These are phyloP conservation scores for Stephania japonica DNA, from an alignment of 164 flowering plant species.

Conservation along the genomic window DNA sequence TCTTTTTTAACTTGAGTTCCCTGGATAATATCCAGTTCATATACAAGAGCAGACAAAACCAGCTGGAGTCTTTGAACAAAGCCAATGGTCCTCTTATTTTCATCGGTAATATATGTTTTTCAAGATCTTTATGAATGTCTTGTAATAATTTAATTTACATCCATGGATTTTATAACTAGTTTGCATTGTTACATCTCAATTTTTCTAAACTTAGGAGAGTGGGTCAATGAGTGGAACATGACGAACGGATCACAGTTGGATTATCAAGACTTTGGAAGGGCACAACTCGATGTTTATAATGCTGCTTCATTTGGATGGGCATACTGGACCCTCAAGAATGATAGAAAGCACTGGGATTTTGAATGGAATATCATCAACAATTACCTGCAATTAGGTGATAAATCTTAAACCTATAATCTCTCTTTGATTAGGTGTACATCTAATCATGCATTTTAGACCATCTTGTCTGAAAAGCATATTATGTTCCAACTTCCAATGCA, in stretches of 20 bases:
- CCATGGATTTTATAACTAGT: background rate
- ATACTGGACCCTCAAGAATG: constrained; percentile 86
- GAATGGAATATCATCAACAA: constrained; percentile 74
- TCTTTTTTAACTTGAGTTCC: constrained; percentile 51
- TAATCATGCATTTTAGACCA: background rate
- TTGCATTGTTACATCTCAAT: background rate
- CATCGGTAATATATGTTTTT: constrained; percentile 43
- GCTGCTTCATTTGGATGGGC: constrained; percentile 89
- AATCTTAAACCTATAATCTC: background rate
- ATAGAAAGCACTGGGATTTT: constrained; percentile 77
- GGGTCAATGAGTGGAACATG: constrained; percentile 86
- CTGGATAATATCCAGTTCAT: constrained; percentile 56
- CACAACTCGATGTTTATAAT: constrained; percentile 67
- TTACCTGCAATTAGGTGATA: constrained; percentile 55
- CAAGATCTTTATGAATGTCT: too few relatives aligned
- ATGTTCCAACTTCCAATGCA: constrained; percentile 21
- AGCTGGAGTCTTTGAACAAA: constrained; percentile 48
- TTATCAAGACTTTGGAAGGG: constrained; percentile 64
- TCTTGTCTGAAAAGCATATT: background rate
- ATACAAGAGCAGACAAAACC: constrained; percentile 54
- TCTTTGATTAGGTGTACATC: too few relatives aligned
- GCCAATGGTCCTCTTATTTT: constrained; percentile 78
- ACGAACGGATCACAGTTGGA: constrained; percentile 40
- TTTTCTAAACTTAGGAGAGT: constrained; percentile 57
- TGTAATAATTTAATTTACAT: background rate